Conservation (phyloP, 176 grass and related monocot species). For the Musa troglodytarum region DNA sequence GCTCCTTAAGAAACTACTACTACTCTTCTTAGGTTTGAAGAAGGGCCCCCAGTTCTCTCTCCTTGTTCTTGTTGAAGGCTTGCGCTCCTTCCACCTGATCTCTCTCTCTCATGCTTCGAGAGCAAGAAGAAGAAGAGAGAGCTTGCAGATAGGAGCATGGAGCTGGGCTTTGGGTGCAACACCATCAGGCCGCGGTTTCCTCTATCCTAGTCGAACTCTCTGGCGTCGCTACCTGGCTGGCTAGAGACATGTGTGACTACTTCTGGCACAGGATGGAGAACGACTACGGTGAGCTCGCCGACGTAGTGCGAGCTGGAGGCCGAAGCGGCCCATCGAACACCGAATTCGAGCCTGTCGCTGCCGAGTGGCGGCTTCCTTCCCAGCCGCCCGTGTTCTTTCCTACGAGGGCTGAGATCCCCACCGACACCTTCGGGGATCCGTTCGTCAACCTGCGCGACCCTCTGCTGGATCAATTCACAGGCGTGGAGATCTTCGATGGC, state of each 20-base stretch:
- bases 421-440: constrained; percentile 38
- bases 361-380: constrained; percentile 2
- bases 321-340: neutral
- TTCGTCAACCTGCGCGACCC: constrained; percentile 49
- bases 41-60: too few relatives aligned
- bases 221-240: too few relatives aligned
- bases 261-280: constrained; percentile 5
- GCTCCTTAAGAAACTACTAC: too few relatives aligned
- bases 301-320: neutral
- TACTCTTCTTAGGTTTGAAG: too few relatives aligned
- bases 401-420: constrained; percentile 17
- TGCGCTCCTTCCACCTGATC: too few relatives aligned
- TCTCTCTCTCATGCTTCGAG: too few relatives aligned
- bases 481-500: constrained; percentile 28
- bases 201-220: too few relatives aligned
- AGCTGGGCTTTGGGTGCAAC: too few relatives aligned
- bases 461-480: constrained; percentile 29
- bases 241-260: constrained; percentile 5
- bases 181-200: too few relatives aligned
- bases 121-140: too few relatives aligned
- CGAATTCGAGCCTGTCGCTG: neutral
- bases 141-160: too few relatives aligned
- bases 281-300: constrained; percentile 2
- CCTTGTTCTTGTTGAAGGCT: too few relatives aligned
- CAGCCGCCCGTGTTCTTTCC: constrained; percentile 16